Conservation (phyloP, 2,329 filamentous ascomycete genomes). For the Lachnellula cervina region DNA sequence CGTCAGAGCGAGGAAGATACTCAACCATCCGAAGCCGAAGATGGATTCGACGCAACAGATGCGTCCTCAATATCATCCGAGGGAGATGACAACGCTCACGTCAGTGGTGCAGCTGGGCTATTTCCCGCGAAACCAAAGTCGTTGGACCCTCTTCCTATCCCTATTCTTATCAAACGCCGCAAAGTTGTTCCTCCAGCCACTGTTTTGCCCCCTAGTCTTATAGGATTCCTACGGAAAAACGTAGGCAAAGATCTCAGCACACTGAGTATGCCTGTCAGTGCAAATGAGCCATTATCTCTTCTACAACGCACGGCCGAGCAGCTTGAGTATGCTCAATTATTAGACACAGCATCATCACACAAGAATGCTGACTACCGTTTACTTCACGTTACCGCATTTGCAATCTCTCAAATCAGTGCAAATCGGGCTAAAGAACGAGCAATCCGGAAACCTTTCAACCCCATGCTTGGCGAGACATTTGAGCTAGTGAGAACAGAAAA, state of each 20-base stretch:
- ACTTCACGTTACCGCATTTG: slow-evolving; percentile 83
- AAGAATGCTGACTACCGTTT: slow-evolving; percentile 63
- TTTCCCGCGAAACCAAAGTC: slow-evolving; percentile 75
- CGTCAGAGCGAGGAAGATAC: slow-evolving; percentile 66
- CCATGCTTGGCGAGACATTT: slow-evolving; percentile 91
- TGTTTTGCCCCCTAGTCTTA: slow-evolving; percentile 80
- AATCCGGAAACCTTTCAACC: slow-evolving; percentile 95
- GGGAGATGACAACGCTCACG: slow-evolving; percentile 41
- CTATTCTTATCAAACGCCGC: slow-evolving; percentile 60
- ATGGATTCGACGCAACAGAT: slow-evolving; percentile 38
- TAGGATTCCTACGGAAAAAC: slow-evolving; percentile 93
- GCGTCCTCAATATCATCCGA: slow-evolving; percentile 57
- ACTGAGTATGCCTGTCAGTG: slow-evolving; percentile 94
- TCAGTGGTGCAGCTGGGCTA: slow-evolving; percentile 60
- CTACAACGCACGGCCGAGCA: slow-evolving; percentile 87
- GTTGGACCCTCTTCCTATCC: slow-evolving; percentile 71
- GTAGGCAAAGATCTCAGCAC: slow-evolving; percentile 96
- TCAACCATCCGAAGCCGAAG: slow-evolving; percentile 51
- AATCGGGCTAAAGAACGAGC: slow-evolving; percentile 82
- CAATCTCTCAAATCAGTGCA: slow-evolving; percentile 78
- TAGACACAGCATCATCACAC: slow-evolving; percentile 68
- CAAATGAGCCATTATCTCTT: slow-evolving; percentile 87
- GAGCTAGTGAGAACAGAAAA: slow-evolving; percentile 85
- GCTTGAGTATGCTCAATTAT: slow-evolving; percentile 80
- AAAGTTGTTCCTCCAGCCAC: slow-evolving; percentile 67